A percentile compares a stretch with the other conserved stretches of the same genome.
These are phyloP conservation scores for Sphaerobolus stellatus DNA, from an alignment of 1,284 basidiomycete genomes.

Conservation along the genomic window DNA sequence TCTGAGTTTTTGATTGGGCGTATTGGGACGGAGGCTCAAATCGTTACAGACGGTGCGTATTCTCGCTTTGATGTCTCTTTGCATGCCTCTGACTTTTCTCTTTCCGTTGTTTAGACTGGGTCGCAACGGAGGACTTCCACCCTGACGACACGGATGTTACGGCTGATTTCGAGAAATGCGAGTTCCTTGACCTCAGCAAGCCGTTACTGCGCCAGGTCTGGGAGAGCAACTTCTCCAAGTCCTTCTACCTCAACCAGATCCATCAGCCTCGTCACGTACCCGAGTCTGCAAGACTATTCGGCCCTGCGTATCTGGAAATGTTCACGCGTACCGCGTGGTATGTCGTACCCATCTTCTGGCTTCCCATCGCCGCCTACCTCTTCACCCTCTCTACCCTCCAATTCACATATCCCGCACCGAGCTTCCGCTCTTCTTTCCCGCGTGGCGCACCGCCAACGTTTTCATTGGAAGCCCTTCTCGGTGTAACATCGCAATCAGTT, in stretches of 20 bases:
- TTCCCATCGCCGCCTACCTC: constrained; percentile 83
- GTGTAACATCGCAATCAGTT: constrained; percentile 48
- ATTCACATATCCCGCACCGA: constrained; percentile 67
- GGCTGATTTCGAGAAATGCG: constrained; percentile 81
- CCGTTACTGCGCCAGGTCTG: constrained; percentile 87
- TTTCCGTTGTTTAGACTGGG: constrained; percentile 67
- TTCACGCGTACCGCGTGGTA: constrained; percentile 93
- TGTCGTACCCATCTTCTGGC: constrained; percentile 91
- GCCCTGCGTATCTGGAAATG: constrained; percentile 79
- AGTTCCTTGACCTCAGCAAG: constrained; percentile 90
- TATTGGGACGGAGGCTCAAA: constrained; percentile 71
- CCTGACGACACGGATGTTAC: constrained; percentile 82
- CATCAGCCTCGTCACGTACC: constrained; percentile 93
- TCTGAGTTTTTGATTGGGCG: constrained; percentile 84
- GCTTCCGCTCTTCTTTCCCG: constrained; percentile 19
- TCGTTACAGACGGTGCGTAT: constrained; percentile 74
- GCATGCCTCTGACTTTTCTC: not conserved
- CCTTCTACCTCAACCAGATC: constrained; percentile 95
- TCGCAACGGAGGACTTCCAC: constrained; percentile 83
- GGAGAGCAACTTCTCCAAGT: constrained; percentile 85
- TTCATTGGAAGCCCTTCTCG: constrained; percentile 45
- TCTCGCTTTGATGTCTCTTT: constrained; percentile 5
- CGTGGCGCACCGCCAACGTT: constrained; percentile 56
- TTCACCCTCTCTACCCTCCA: constrained; percentile 80
- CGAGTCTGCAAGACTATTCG: constrained; percentile 87